Evolutionary conservation across 495 filamentous ascomycete genomes (phyloP).

Genomic region (Xylaria curta): DNA sequence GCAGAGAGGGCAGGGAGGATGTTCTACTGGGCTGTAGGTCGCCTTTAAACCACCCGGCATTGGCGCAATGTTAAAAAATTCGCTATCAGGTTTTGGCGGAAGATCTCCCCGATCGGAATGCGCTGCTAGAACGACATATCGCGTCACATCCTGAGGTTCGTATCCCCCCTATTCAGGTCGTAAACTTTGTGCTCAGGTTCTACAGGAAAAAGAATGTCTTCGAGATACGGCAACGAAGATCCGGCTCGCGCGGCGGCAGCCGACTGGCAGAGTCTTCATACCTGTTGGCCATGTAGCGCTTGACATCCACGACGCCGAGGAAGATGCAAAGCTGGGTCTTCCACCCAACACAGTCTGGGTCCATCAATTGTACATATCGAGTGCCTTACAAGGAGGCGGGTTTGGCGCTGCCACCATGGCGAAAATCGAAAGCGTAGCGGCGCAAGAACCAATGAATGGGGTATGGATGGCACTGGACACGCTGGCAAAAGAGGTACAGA

Average conservation of each 20-base stretch:
- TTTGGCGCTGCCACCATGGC: conserved; percentile 50
- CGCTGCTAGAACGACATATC: conserved; percentile 35
- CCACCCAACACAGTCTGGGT: conserved; percentile 43
- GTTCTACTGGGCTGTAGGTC: conserved; percentile 43
- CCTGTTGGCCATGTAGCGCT: conserved; percentile 53
- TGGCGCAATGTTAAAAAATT: conserved; percentile 20
- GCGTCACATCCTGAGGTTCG: conserved; percentile 37
- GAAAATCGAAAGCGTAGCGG: conserved; percentile 41
- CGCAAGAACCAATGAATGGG: conserved; percentile 41
- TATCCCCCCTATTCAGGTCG: background rate
- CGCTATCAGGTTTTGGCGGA: conserved; percentile 35
- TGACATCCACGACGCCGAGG: conserved; percentile 38
- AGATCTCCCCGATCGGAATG: conserved; percentile 34
- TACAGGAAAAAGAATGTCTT: conserved; percentile 38
- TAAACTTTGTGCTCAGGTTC: conserved; percentile 21
- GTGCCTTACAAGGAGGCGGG: conserved; percentile 42
- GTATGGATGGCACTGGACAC: conserved; percentile 45
- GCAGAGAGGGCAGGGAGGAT: conserved; percentile 39
- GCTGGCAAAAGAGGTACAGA: conserved; percentile 38
- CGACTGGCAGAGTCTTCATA: conserved; percentile 38
- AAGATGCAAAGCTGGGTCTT: conserved; percentile 35
- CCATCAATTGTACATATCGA: conserved; percentile 48
- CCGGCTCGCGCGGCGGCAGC: conserved; percentile 37
- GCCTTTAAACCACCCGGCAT: background rate
- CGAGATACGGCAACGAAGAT: conserved; percentile 41